Evolutionary conservation across 2,329 filamentous ascomycete genomes (phyloP), one percentile per base, ranked within the genome.

Genomic region (Alternaria sp.): DNA sequence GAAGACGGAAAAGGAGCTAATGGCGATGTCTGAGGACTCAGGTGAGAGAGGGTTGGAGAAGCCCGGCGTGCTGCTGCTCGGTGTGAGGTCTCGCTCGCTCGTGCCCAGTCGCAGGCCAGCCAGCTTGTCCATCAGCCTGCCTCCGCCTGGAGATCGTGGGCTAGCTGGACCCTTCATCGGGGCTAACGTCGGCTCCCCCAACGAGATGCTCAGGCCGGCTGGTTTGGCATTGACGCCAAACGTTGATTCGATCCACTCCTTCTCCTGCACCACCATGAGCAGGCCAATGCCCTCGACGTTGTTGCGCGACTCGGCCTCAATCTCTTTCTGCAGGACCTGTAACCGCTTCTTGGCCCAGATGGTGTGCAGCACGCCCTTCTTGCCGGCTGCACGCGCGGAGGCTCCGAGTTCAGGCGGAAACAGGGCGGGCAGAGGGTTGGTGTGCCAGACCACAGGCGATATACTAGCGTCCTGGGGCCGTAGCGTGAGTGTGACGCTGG

Each of bases 331-430:
- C 51, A 97, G 83, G 66, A 91, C 89, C 30, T 89, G 88, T 21
- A 97, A 82, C 45, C 93, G 85, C 78, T 92, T 90, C 83, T 93
- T 93, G 17, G 92, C 94, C 93, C 94, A 97, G 61, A 95, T 89
- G 2, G 93, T 97, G 76, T 97, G 94, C 63, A 97, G 81, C 2
- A 97, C 92, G 2, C 93, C 93, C 66, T 92, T 91, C 72, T 90
- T 89, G 7, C 92, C 92, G 0, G 89, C 87, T 17, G 89, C 84
- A 23, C 87, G 85, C 12, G 88, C 87, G 21, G 88, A 90, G 4
- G 87, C 86, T 2, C 91, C 90, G 23, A 97, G 83, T 63, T 91
- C 90, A 0, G 90, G 88, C 1, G 92, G 90, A 74, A 95, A 97
- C 68, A 97, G 95, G 30, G 93, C 93, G 0, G 93, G 93, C 54